Conservation (phyloP, 768 basidiomycete species). For the Leccinum sublutescens region DNA sequence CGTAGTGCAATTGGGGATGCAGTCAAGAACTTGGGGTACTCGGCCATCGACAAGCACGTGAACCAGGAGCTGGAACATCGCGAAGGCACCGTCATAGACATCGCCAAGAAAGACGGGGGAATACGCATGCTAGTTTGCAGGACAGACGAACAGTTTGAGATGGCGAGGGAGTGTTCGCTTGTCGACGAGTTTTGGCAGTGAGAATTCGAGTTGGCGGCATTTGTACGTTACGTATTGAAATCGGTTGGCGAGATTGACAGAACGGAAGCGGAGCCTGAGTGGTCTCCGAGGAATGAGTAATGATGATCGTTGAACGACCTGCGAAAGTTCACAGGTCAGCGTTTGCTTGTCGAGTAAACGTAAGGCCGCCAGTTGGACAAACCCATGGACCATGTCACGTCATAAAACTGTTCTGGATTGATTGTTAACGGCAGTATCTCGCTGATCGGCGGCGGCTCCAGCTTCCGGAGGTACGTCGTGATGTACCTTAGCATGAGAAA, state of each 20-base stretch:
- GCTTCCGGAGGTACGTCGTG: neutral
- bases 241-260: neutral
- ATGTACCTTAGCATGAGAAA: neutral
- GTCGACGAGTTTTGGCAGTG: slow-evolving; percentile 17
- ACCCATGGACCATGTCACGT: neutral
- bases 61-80: slow-evolving; percentile 40
- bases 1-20: slow-evolving; percentile 54
- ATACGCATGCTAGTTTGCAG: slow-evolving; percentile 55
- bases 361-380: neutral
- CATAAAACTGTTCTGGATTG: neutral
- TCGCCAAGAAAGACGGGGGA: slow-evolving; percentile 33
- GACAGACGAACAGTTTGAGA: slow-evolving; percentile 64
- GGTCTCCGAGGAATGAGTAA: neutral
- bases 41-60: slow-evolving; percentile 44
- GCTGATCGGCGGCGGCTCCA: neutral
- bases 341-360: neutral
- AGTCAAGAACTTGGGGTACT: slow-evolving; percentile 57
- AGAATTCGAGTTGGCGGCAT: neutral
- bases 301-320: neutral
- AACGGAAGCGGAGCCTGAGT: too few species aligned
- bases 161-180: slow-evolving; percentile 42
- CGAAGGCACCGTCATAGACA: slow-evolving; percentile 46
- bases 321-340: neutral
- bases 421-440: neutral
- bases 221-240: neutral